These are phyloP conservation scores for Talaromyces liani DNA, from an alignment of 495 filamentous ascomycete species.

Conservation along the genomic window DNA sequence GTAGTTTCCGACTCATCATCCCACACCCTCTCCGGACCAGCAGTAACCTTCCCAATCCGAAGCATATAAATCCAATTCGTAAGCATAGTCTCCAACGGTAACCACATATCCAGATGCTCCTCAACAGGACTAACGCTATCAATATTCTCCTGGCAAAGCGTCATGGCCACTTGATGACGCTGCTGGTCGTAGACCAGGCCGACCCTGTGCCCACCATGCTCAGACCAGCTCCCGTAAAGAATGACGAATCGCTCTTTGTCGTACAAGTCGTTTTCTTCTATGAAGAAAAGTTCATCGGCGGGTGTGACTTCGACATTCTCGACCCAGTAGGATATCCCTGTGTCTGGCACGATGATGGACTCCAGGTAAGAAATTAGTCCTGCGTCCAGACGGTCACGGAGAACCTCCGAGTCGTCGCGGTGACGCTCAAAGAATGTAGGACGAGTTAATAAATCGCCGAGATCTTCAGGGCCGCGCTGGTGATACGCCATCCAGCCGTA, in stretches of 20 bases:
- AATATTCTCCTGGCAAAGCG: constrained; percentile 8
- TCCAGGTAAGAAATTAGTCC: constrained; percentile 22
- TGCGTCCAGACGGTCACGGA: constrained; percentile 16
- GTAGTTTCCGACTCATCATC: neutral
- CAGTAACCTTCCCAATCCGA: constrained; percentile 18
- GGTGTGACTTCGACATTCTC: constrained; percentile 7
- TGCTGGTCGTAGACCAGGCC: constrained; percentile 18
- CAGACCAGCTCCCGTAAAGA: constrained; percentile 11
- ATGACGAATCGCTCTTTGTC: constrained; percentile 15
- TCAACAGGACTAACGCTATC: constrained; percentile 13
- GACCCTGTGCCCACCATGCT: constrained; percentile 10
- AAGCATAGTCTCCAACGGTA: constrained; percentile 30
- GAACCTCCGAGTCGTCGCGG: constrained; percentile 1
- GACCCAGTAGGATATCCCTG: constrained; percentile 20
- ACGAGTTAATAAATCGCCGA: constrained; percentile 6
- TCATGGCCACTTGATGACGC: constrained; percentile 12
- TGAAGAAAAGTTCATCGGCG: constrained; percentile 7
- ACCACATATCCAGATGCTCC: constrained; percentile 24
- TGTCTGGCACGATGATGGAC: constrained; percentile 12
- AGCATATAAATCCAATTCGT: constrained; percentile 28
- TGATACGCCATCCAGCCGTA: constrained; percentile 24
- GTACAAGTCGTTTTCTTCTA: constrained; percentile 14
- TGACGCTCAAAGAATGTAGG: neutral
- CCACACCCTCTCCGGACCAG: neutral
- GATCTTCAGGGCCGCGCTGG: constrained; percentile 9